Evolutionary conservation across 345 rosid species (phyloP).

Genomic region (Turritis glabra): DNA sequence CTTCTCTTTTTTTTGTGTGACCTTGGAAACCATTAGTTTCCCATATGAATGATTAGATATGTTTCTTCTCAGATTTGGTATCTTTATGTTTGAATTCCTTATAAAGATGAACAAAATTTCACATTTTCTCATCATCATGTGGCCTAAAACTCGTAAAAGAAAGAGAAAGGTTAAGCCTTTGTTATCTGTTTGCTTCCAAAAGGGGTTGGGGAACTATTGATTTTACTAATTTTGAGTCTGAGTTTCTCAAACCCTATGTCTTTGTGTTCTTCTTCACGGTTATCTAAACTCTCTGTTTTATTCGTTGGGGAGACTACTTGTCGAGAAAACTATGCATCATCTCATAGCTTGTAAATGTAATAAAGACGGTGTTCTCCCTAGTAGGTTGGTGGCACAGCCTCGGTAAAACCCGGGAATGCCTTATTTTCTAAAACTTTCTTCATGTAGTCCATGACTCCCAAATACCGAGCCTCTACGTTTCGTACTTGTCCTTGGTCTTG

Average conservation of each 20-base stretch:
- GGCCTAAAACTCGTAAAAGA: not conserved
- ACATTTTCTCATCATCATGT: not conserved
- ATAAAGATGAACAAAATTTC: not conserved
- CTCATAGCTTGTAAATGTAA: not conserved
- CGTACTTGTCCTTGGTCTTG: not conserved
- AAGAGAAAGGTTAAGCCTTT: not conserved
- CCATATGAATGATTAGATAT: not conserved
- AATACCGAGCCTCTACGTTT: too few relatives aligned
- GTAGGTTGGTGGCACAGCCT: not conserved
- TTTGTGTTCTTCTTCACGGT: not conserved
- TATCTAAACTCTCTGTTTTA: not conserved
- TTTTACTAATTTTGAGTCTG: not conserved
- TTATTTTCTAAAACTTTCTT: too few relatives aligned
- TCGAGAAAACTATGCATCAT: not conserved
- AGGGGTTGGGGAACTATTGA: not conserved
- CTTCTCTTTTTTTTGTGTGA: constrained; percentile 7
- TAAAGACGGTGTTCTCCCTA: not conserved
- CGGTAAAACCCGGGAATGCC: too few relatives aligned
- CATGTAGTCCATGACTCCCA: too few relatives aligned
- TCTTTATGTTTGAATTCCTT: constrained; percentile 1
- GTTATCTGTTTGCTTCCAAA: not conserved
- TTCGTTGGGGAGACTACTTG: not conserved
- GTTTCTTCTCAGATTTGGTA: not conserved
- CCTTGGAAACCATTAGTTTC: constrained; percentile 19
- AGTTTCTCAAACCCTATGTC: not conserved